Evolutionary conservation across 1,284 basidiomycete species (phyloP).

Genomic region (Rhodotorula sp.): DNA sequence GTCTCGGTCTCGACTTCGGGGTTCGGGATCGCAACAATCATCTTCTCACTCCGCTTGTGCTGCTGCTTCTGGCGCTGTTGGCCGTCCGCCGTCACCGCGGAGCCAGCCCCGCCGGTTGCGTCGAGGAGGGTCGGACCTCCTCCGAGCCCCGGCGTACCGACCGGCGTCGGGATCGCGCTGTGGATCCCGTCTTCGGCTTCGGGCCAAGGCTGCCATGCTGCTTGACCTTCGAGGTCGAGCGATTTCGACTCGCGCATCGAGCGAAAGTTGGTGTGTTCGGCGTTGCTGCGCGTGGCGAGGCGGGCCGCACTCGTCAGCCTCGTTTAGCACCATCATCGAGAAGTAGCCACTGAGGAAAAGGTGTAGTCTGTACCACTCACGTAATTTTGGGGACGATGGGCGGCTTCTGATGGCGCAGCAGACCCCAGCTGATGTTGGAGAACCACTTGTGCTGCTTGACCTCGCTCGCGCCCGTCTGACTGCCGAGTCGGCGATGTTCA

Average conservation of each 20-base stretch:
- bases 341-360: neutral
- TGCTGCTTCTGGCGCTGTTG: too few species aligned
- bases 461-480: slow-evolving; percentile 90
- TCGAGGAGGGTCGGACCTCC: neutral
- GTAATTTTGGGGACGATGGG: slow-evolving; percentile 60
- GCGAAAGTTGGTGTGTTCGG: slow-evolving; percentile 70
- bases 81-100: too few species aligned
- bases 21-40: neutral
- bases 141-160: neutral
- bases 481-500: slow-evolving; percentile 83
- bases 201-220: slow-evolving; percentile 34
- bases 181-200: slow-evolving; percentile 19
- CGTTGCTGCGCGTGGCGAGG: neutral
- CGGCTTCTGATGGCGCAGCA: slow-evolving; percentile 86
- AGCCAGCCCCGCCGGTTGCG: neutral
- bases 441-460: slow-evolving; percentile 99
- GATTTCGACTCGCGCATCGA: slow-evolving; percentile 84
- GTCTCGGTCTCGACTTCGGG: neutral
- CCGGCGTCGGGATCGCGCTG: slow-evolving; percentile 2
- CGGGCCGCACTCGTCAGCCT: neutral
- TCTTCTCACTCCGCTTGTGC: neutral
- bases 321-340: too few species aligned
- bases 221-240: slow-evolving; percentile 71
- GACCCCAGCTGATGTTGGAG: slow-evolving; percentile 89
- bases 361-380: slow-evolving; percentile 27